Evolutionary conservation across 2,329 filamentous ascomycete species (phyloP), one percentile per base, ranked within the genome.

Genomic region (Aureobasidium sp.): DNA sequence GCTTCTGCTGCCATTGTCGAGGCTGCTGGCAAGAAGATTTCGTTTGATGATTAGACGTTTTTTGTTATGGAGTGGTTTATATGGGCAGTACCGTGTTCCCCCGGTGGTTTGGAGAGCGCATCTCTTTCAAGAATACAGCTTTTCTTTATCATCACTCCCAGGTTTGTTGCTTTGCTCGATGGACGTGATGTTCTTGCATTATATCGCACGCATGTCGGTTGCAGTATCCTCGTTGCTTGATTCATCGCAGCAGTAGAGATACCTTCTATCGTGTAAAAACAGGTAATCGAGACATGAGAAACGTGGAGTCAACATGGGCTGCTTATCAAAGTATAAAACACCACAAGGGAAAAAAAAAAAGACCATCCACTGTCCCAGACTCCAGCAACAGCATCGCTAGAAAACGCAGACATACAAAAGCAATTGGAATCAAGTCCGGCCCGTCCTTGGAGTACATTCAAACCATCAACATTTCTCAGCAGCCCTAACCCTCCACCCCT

Each of bases 1-100:
- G 81, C 91, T 65, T 92, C 86, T 45, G 90, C 89, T 61, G 87
- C 85, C 8, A 90, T 94, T 71, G 88, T 94, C 23, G 85, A 88
- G 73, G 80, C 82, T 8, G 81, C 86, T 64, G 92, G 92, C 60
- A 90, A 86, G 74, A 95, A 94, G 79, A 84, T 84, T 61, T 89
- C 84, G 0, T 95, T 96, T 75, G 89, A 92, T 69, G 61, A 62
- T 25, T 62, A 54, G 47, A 23, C 17, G 47, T 15, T 43, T 43
- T 17, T 15, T 17, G 40, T 43, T 43, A n/a, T n/a, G 13, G 40
- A 43, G 21, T 43, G 21, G 40, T 43, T 3, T 43, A 25, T 43
- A 25, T 43, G 21, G 40, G n/a, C 5, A 3, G 21, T 42, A 10
- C 40, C 10, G 15, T 43, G 23, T 8, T 43, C n/a, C n/a, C n/a